These are phyloP conservation scores for Fusarium stilboides DNA, from an alignment of 2,329 filamentous ascomycete genomes.

Conservation along the genomic window DNA sequence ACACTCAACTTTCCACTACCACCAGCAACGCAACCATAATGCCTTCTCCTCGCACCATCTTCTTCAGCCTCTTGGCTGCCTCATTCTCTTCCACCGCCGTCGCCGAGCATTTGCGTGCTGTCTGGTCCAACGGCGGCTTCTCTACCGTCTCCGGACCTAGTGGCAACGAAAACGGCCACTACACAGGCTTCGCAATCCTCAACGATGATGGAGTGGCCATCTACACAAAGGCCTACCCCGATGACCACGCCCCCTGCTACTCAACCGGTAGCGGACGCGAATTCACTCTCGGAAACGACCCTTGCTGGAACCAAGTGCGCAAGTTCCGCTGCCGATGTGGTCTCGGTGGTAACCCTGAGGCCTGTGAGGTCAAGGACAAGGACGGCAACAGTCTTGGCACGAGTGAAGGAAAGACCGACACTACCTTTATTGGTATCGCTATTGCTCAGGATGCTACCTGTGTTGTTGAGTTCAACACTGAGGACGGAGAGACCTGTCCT, in stretches of 20 bases:
- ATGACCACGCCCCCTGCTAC: slow-evolving; percentile 15
- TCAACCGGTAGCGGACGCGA: slow-evolving; percentile 4
- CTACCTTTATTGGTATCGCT: slow-evolving; percentile 21
- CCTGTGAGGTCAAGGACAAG: slow-evolving; percentile 20
- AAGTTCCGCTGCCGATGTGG: slow-evolving; percentile 15
- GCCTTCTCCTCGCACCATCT: slow-evolving; percentile 8
- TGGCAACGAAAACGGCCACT: slow-evolving; percentile 4
- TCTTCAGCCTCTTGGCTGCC: slow-evolving; percentile 12
- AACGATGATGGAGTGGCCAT: slow-evolving; percentile 23
- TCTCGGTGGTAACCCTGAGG: slow-evolving; percentile 9
- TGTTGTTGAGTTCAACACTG: slow-evolving; percentile 27
- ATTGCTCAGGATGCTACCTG: slow-evolving; percentile 16
- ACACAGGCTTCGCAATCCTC: slow-evolving; percentile 18
- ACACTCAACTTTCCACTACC: background rate
- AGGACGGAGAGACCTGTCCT: slow-evolving; percentile 17
- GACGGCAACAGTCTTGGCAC: slow-evolving; percentile 16
- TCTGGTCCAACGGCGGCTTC: slow-evolving; percentile 21
- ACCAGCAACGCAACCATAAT: background rate
- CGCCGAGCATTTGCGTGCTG: slow-evolving; percentile 23
- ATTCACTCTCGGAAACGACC: slow-evolving; percentile 9
- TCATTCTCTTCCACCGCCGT: slow-evolving; percentile 3
- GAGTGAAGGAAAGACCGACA: slow-evolving; percentile 18
- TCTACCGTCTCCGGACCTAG: slow-evolving; percentile 18
- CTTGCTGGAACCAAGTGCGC: slow-evolving; percentile 18
- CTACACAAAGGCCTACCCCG: slow-evolving; percentile 10